A percentile compares a stretch with the other conserved stretches of the same genome.
phyloP scores from a whole-genome alignment of 2,329 filamentous ascomycete genomes.

The Venturia asperata region DNA sequence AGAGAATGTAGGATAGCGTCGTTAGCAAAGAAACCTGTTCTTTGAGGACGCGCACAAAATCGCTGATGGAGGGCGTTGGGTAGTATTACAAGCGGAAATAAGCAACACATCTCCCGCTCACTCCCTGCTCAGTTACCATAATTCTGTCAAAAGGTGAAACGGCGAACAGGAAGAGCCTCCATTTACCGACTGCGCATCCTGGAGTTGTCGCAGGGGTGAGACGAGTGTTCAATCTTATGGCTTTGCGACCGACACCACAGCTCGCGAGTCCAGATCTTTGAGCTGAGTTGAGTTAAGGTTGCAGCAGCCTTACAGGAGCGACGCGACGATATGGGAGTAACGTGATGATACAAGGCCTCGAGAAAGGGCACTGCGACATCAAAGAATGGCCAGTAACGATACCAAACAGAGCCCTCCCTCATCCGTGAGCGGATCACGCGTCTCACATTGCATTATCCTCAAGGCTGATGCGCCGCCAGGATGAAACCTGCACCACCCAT shows the following conservation, averaged over 20 bases:
- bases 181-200: background rate
- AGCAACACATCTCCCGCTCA: background rate
- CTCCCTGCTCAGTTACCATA: background rate
- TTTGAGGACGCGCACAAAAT: background rate
- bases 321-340: no score
- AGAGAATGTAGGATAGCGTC: background rate
- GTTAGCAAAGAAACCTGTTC: background rate
- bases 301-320: no score
- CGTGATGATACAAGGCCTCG: background rate
- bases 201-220: background rate
- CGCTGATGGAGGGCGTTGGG: background rate
- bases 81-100: background rate
- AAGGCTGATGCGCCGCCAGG: constrained; percentile 5
- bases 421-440: background rate
- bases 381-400: background rate
- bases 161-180: background rate
- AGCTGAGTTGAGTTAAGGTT: no score
- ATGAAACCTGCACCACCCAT: constrained; percentile 5
- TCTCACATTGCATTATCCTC: constrained; percentile 9
- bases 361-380: background rate
- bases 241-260: background rate
- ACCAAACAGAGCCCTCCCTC: background rate
- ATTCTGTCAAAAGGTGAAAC: constrained; percentile 6
- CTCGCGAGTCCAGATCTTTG: background rate
- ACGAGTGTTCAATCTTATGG: background rate